Evolutionary conservation across 495 filamentous ascomycete genomes (phyloP).

Genomic region (Chaetomium cochliodes): DNA sequence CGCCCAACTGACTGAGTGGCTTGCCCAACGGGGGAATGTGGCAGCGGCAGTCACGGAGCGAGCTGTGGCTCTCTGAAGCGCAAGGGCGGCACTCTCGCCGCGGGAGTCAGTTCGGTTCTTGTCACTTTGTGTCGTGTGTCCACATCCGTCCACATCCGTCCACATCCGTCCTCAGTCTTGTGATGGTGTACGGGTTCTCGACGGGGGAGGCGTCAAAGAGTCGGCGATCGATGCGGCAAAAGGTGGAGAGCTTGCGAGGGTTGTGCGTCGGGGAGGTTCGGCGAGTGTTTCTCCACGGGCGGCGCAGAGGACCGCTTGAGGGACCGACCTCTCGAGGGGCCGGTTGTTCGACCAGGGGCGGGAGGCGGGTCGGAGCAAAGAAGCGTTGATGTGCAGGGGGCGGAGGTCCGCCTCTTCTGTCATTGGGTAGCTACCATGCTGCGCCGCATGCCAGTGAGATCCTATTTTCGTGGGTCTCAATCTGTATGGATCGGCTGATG

Average conservation of each 20-base stretch:
- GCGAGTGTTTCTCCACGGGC: neutral
- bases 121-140: too few relatives aligned
- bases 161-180: too few relatives aligned
- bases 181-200: neutral
- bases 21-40: neutral
- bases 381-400: constrained; percentile 22
- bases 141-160: too few relatives aligned
- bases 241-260: neutral
- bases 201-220: too few relatives aligned
- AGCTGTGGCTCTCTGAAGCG: constrained; percentile 7
- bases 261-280: neutral
- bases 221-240: neutral
- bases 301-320: too few relatives aligned
- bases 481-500: neutral
- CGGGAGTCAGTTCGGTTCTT: too few relatives aligned
- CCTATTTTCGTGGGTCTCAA: constrained; percentile 29
- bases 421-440: constrained; percentile 26
- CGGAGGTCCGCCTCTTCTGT: constrained; percentile 8
- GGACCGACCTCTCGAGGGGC: too few relatives aligned
- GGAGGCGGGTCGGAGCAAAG: constrained; percentile 1
- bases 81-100: constrained; percentile 10
- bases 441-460: constrained; percentile 30
- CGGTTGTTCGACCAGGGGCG: constrained; percentile 14
- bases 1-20: neutral
- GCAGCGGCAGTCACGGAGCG: neutral